Evolutionary conservation across 805 yeast species (phyloP).

Genomic region (Candida silvicultrix): DNA sequence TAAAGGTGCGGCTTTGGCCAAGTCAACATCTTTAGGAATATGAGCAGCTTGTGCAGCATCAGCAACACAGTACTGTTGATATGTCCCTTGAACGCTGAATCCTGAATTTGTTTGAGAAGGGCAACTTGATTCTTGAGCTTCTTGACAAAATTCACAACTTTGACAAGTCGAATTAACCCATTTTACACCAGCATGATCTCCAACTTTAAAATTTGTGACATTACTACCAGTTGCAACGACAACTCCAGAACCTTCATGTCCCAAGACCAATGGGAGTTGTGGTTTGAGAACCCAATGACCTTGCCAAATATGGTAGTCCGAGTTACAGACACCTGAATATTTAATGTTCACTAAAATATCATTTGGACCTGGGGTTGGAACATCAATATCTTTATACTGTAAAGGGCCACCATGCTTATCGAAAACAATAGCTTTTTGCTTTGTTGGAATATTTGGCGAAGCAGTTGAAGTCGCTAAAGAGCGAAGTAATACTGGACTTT

Average conservation of each 20-base stretch:
- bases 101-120: conserved; percentile 66
- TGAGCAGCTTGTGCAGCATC: conserved; percentile 82
- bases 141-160: conserved; percentile 52
- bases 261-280: conserved; percentile 56
- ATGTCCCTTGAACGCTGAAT: conserved; percentile 83
- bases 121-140: conserved; percentile 48
- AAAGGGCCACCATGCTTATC: conserved; percentile 43
- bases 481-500: neutral
- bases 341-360: conserved; percentile 52
- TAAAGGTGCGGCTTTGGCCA: conserved; percentile 73
- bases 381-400: conserved; percentile 46
- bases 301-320: conserved; percentile 62
- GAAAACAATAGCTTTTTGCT: conserved; percentile 48
- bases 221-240: conserved; percentile 52
- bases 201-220: conserved; percentile 49
- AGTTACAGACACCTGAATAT: conserved; percentile 63
- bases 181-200: conserved; percentile 58
- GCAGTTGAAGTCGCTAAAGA: conserved; percentile 14
- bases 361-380: conserved; percentile 52
- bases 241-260: conserved; percentile 65
- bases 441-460: conserved; percentile 30
- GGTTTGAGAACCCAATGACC: conserved; percentile 59
- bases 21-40: conserved; percentile 65
- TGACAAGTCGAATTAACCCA: conserved; percentile 59
- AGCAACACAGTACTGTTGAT: conserved; percentile 86